These are phyloP conservation scores for Chlorokybus atmophyticus DNA, from an alignment of 139 green algal genomes.

Conservation along the genomic window DNA sequence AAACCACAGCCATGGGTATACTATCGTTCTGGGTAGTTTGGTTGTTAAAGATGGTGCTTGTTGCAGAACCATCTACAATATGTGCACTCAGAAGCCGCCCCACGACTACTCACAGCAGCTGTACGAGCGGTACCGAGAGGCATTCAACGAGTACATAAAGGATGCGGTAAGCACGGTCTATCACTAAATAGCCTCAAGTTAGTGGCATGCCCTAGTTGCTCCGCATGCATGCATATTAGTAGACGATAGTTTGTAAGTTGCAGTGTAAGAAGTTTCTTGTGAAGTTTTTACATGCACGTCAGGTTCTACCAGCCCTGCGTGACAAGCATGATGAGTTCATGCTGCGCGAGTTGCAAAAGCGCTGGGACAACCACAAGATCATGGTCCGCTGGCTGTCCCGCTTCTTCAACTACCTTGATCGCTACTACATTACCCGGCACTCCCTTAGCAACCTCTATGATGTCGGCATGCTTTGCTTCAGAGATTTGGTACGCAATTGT, in stretches of 20 bases:
- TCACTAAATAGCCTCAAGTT: too few species aligned
- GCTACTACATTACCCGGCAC: constrained; percentile 93
- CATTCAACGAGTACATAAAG: constrained; percentile 88
- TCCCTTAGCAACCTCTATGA: constrained; percentile 73
- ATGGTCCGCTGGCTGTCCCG: constrained; percentile 95
- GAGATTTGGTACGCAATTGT: constrained; percentile 55
- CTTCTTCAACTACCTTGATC: constrained; percentile 99
- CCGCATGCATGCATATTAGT: too few species aligned
- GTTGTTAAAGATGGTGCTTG: background rate
- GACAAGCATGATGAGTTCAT: constrained; percentile 77
- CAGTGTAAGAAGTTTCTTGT: too few species aligned
- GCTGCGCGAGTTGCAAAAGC: constrained; percentile 70
- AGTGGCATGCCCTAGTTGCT: too few species aligned
- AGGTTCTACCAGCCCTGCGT: constrained; percentile 68
- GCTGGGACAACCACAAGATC: constrained; percentile 96
- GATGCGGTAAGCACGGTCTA: constrained; percentile 42
- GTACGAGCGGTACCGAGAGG: constrained; percentile 77
- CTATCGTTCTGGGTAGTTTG: too few species aligned
- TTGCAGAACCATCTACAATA: constrained; percentile 45
- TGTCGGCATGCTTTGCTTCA: constrained; percentile 84
- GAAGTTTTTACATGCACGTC: too few species aligned
- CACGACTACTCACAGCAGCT: constrained; percentile 94
- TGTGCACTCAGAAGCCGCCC: constrained; percentile 99
- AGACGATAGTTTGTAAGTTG: too few species aligned
- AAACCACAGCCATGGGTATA: too few species aligned